phyloP scores from a whole-genome alignment of 2,329 filamentous ascomycete genomes.

The Cladosporium sp. region DNA sequence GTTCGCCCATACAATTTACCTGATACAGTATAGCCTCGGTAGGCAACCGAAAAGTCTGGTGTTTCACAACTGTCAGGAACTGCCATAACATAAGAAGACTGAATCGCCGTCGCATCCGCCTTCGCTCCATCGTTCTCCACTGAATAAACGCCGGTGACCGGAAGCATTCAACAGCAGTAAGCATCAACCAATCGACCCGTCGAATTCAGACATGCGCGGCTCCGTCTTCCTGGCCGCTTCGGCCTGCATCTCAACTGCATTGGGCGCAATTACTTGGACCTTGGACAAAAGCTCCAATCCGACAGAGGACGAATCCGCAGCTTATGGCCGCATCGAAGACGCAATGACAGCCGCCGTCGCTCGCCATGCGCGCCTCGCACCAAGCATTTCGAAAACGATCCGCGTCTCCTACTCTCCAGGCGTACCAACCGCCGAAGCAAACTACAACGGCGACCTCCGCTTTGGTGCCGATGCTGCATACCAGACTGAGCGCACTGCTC shows the following conservation, averaged over 20 bases:
- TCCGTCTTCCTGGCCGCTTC: too few species aligned
- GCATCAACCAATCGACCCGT: too few species aligned
- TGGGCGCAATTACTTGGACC: conserved; percentile 40
- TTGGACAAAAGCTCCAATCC: conserved; percentile 38
- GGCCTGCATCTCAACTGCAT: conserved; percentile 34
- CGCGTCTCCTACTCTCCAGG: conserved; percentile 15
- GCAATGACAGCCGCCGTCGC: conserved; percentile 15
- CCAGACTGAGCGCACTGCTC: conserved; percentile 15
- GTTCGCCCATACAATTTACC: too few species aligned
- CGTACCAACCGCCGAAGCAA: conserved; percentile 15
- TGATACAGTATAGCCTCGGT: too few species aligned
- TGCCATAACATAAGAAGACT: too few species aligned
- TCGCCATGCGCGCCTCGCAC: conserved; percentile 10
- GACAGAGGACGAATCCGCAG: conserved; percentile 15
- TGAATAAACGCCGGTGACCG: too few species aligned
- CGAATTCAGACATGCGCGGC: too few species aligned
- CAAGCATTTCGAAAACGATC: conserved; percentile 13
- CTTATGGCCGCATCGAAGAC: conserved; percentile 14
- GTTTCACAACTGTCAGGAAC: too few species aligned
- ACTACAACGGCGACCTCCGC: conserved; percentile 18
- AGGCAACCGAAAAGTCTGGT: too few species aligned
- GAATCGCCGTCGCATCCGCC: too few species aligned
- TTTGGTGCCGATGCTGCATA: conserved; percentile 15
- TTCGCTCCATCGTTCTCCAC: too few species aligned
- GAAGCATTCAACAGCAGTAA: too few species aligned